Base-by-base conservation (phyloP, 371 early-diverging fungal genomes). In the Mortierella sp. region DNA sequence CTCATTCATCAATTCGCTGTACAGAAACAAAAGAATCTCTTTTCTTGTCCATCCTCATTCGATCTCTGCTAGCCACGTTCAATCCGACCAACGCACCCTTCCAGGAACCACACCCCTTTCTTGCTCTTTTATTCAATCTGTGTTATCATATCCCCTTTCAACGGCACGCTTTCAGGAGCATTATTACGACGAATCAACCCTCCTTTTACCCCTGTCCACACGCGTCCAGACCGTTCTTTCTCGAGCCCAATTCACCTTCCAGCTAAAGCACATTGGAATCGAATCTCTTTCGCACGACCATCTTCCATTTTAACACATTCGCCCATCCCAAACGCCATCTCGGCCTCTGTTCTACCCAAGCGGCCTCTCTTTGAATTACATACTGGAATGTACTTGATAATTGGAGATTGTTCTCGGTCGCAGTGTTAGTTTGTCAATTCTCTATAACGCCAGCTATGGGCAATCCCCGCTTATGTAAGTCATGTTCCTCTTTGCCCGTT, bases 381-480 rank as follows among this genome's bases (percentile, higher is more conserved):
- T 43, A 43, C 15, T 17, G 17, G 11, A 43, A 43, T 43, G 43
- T 43, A 9, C 21, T n/a, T 6, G 21, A 21, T n/a, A 43, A 11
- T 43, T 7, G 15, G 7, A 37, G 30, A 34, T 47, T 47, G 48
- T 48, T 14, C 41, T 15, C 37, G 15, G 32, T 32, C 49, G 24
- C 50, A 21, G 27, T 28, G 32, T 21, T 54, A 28, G 41, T 15
- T 23, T 55, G 21, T 14, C 19, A 44, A 21, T 31, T 43, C 15
- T 17, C 19, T n/a, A n/a, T n/a, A n/a, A n/a, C 43, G 43, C 43
- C 43, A 1, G 43, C 15, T 6, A 21, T 28, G 26, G 14, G 4
- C 54, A 3, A 39, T 23, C n/a, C 21, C 24, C 54, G 43, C 6
- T 39, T 42, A 54, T 54, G 54, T 54, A 54, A 28, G 54, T 54